Conservation (phyloP, 371 early-diverging fungal species). For the Zopfochytrium polystomum region DNA sequence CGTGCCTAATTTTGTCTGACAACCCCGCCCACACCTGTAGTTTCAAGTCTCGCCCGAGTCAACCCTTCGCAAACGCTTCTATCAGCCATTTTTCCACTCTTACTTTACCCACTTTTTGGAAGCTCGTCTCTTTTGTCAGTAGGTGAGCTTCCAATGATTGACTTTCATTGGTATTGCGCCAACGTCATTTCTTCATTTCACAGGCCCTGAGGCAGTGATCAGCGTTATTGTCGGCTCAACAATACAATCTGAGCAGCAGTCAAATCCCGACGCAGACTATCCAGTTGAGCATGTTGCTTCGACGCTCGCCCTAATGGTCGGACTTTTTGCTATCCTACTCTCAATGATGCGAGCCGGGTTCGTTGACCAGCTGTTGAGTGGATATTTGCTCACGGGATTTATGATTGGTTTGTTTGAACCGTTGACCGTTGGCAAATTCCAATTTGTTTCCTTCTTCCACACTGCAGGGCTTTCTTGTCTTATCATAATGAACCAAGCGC, state of each 20-base stretch:
- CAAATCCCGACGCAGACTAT: constrained; percentile 6
- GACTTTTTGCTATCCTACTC: constrained; percentile 25
- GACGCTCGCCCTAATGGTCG: constrained; percentile 31
- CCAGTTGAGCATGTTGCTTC: constrained; percentile 25
- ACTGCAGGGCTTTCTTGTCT: too few relatives aligned
- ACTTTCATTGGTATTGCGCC: too few relatives aligned
- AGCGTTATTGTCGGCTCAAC: constrained; percentile 37
- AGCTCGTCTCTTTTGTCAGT: constrained; percentile 29
- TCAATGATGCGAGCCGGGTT: constrained; percentile 37
- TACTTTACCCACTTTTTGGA: constrained; percentile 40
- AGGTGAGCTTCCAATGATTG: background rate
- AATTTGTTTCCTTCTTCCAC: too few relatives aligned
- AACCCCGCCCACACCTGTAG: background rate
- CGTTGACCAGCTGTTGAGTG: constrained; percentile 40
- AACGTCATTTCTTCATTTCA: background rate
- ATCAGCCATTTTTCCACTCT: constrained; percentile 33
- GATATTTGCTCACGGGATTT: constrained; percentile 32
- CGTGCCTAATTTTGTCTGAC: background rate
- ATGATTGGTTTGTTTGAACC: constrained; percentile 22
- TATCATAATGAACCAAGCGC: constrained; percentile 40
- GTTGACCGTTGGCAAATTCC: too few relatives aligned
- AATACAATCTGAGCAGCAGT: constrained; percentile 11
- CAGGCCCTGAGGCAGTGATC: constrained; percentile 38
- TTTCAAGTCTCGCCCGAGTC: constrained; percentile 28
- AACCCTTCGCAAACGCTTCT: constrained; percentile 28